phyloP scores from a whole-genome alignment of 495 filamentous ascomycete genomes.

The Neurospora tetrasperma region DNA sequence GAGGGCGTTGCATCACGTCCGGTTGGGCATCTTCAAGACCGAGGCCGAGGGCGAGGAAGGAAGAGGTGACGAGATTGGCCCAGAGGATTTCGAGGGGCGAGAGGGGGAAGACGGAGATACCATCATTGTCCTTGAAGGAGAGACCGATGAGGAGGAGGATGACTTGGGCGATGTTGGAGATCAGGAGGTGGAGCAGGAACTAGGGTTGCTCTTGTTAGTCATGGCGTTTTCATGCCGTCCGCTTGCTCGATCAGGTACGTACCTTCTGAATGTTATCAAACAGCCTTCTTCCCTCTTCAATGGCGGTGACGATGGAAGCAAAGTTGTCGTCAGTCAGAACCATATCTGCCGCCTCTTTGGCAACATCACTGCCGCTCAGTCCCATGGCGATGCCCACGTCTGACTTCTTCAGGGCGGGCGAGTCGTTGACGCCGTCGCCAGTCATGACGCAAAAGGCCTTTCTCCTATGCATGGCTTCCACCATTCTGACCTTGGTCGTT shows the following conservation, averaged over 20 bases:
- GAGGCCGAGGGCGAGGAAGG: conserved; percentile 64
- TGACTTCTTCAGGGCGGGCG: conserved; percentile 64
- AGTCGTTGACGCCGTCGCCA: conserved; percentile 81
- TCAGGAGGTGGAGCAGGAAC: conserved; percentile 66
- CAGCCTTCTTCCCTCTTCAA: conserved; percentile 59
- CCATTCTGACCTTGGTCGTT: conserved; percentile 56
- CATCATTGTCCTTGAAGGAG: conserved; percentile 53
- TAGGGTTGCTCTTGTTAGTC: conserved; percentile 47
- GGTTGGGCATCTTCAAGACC: conserved; percentile 59
- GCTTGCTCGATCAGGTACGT: neutral
- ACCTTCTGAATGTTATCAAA: conserved; percentile 74
- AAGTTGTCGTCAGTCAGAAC: conserved; percentile 86
- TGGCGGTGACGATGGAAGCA: conserved; percentile 62
- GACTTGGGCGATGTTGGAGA: conserved; percentile 67
- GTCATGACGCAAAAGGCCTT: conserved; percentile 53
- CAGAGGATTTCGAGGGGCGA: conserved; percentile 66
- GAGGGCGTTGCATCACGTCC: conserved; percentile 64
- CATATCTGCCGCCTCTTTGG: conserved; percentile 79
- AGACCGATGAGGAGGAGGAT: conserved; percentile 60
- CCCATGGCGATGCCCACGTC: conserved; percentile 86
- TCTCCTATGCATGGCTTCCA: conserved; percentile 56
- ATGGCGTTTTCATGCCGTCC: conserved; percentile 39
- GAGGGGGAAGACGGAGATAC: conserved; percentile 65
- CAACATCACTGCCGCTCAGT: conserved; percentile 73
- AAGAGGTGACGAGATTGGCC: conserved; percentile 69